These are phyloP conservation scores for Polytrichum commune DNA, from an alignment of 225 moss, liverwort and hornwort species.

Conservation along the genomic window DNA sequence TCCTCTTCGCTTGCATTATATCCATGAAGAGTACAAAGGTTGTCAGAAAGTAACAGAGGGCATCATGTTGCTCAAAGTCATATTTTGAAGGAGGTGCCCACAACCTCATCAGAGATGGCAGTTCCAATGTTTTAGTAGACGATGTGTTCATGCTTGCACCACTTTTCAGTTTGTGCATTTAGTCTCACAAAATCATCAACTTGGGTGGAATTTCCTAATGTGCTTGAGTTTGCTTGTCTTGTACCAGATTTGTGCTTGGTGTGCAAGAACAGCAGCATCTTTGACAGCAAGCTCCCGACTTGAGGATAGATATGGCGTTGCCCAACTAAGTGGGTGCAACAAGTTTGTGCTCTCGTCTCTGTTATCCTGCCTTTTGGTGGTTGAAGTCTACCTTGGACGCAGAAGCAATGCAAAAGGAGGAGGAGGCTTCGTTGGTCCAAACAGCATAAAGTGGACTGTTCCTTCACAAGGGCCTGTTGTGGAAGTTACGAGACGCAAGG, in stretches of 20 bases:
- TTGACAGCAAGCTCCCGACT: constrained; percentile 61
- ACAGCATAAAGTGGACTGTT: constrained; percentile 83
- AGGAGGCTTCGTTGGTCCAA: constrained; percentile 62
- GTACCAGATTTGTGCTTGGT: constrained; percentile 67
- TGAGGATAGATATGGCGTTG: constrained; percentile 84
- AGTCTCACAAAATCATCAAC: not conserved
- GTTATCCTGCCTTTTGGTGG: constrained; percentile 69
- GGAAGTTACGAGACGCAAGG: constrained; percentile 46
- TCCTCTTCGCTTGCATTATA: too few species aligned
- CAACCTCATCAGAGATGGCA: too few species aligned
- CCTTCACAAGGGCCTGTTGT: constrained; percentile 55
- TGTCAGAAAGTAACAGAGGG: not conserved
- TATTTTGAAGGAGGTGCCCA: not conserved
- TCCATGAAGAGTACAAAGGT: too few species aligned
- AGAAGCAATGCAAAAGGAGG: constrained; percentile 53
- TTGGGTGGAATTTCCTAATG: not conserved
- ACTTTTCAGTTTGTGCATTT: not conserved
- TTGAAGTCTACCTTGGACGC: constrained; percentile 77
- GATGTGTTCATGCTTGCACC: not conserved
- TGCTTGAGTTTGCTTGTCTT: not conserved
- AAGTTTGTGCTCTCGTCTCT: constrained; percentile 70
- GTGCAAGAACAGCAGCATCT: constrained; percentile 64
- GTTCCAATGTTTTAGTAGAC: not conserved
- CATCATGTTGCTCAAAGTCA: not conserved
- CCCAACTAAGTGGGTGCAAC: constrained; percentile 77